A percentile compares a stretch with the other conserved stretches of the same genome.
phyloP scores from a whole-genome alignment of 345 rosid species.

The Eutrema yunnanense region DNA sequence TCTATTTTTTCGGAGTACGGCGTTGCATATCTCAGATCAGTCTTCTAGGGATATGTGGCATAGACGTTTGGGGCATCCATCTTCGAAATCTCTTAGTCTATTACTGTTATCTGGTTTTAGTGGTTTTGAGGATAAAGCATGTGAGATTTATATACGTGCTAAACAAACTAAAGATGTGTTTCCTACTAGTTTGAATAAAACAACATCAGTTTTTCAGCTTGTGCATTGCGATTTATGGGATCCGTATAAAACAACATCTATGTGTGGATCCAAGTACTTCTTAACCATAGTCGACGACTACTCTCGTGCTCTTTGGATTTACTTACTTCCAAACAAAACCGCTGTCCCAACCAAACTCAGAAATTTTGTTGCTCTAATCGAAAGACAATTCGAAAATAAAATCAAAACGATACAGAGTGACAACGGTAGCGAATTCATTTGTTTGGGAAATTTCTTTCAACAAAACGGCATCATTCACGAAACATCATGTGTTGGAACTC shows the following conservation, averaged over 20 bases:
- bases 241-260: neutral
- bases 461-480: too few relatives aligned
- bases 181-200: neutral
- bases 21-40: neutral
- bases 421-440: too few relatives aligned
- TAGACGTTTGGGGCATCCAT: neutral
- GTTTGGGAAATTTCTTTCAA: too few relatives aligned
- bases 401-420: too few relatives aligned
- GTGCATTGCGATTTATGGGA: neutral
- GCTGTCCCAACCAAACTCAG: too few relatives aligned
- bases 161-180: neutral
- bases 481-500: too few relatives aligned
- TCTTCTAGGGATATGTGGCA: neutral
- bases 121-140: neutral
- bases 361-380: too few relatives aligned
- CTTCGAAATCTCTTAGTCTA: fast-evolving
- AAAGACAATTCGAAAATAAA: too few relatives aligned
- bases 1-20: neutral
- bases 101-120: neutral
- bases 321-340: too few relatives aligned
- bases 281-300: neutral
- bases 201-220: neutral
- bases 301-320: too few relatives aligned
- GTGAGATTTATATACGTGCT: neutral
- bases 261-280: neutral